These are phyloP conservation scores for Coemansia sp. DNA, from an alignment of 192 early-diverging fungal genomes.

Conservation along the genomic window DNA sequence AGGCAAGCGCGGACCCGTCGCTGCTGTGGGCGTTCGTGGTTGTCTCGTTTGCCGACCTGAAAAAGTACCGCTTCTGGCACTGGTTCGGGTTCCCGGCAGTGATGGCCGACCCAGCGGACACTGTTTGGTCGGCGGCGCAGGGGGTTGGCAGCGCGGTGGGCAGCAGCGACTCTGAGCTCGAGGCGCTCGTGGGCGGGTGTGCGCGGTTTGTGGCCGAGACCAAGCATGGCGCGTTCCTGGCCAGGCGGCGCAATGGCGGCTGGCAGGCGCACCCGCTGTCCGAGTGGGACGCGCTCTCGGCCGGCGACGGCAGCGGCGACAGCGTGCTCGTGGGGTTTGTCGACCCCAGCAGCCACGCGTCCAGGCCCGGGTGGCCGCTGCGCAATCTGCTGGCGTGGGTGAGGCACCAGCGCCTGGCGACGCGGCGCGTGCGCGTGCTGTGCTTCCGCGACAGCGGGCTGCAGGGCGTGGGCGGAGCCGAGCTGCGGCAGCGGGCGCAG, in stretches of 20 bases:
- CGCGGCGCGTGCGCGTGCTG: constrained; percentile 15
- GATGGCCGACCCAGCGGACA: constrained; percentile 61
- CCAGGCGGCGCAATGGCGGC: neutral
- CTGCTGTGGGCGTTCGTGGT: constrained; percentile 73
- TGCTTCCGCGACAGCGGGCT: constrained; percentile 39
- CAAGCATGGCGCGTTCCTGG: constrained; percentile 29
- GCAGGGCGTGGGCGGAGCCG: neutral
- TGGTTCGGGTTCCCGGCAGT: constrained; percentile 95
- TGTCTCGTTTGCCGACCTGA: constrained; percentile 93
- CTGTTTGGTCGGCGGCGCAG: constrained; percentile 1
- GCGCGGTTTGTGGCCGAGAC: constrained; percentile 16
- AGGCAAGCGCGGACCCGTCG: constrained; percentile 60
- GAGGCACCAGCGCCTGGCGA: constrained; percentile 22
- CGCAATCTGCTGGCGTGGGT: constrained; percentile 78
- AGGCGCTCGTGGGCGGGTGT: constrained; percentile 24
- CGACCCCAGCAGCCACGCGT: constrained; percentile 78
- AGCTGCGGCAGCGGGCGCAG: constrained; percentile 18
- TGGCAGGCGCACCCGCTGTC: constrained; percentile 23
- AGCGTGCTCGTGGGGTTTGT: constrained; percentile 69
- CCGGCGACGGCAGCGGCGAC: neutral
- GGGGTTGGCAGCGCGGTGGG: neutral
- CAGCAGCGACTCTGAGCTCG: constrained; percentile 22
- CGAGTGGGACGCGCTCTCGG: constrained; percentile 27
- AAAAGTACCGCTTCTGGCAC: constrained; percentile 83
- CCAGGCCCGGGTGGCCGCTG: constrained; percentile 88